Evolutionary conservation across 2,329 filamentous ascomycete genomes (phyloP).

Genomic region (Didymellaceae sp.): DNA sequence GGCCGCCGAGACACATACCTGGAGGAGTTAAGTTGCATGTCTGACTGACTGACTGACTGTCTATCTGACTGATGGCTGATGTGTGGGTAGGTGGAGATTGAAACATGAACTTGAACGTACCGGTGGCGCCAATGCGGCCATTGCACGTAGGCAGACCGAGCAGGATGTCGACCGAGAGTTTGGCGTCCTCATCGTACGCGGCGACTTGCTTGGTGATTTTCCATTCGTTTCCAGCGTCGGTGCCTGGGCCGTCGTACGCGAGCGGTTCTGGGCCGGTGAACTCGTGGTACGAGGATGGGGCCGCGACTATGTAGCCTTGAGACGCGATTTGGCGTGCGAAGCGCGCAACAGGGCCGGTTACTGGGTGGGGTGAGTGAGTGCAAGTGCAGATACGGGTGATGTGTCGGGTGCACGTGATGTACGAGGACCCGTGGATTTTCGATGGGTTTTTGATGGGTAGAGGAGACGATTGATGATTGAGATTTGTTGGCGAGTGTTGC

Average conservation of each 20-base stretch:
- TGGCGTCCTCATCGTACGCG: conserved; percentile 75
- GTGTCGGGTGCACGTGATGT: neutral
- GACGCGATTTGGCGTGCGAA: conserved; percentile 92
- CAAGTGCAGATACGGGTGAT: no score
- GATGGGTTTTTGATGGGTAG: neutral
- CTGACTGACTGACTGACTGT: no score
- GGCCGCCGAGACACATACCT: conserved; percentile 88
- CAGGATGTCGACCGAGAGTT: conserved; percentile 51
- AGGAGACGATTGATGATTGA: neutral
- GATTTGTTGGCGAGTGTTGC: neutral
- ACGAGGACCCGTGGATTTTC: neutral
- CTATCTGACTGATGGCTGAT: neutral
- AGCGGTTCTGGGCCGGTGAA: conserved; percentile 85
- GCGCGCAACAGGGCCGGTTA: conserved; percentile 86
- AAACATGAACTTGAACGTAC: conserved; percentile 15
- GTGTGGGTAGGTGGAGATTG: no score
- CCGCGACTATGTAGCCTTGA: conserved; percentile 91
- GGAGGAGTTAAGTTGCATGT: no score
- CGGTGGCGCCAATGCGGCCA: conserved; percentile 65
- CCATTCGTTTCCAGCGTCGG: conserved; percentile 84
- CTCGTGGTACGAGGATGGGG: conserved; percentile 90
- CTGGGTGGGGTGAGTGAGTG: conserved; percentile 44
- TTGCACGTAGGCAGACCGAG: conserved; percentile 63
- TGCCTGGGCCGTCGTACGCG: conserved; percentile 85
- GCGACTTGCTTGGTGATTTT: conserved; percentile 84